Conservation (phyloP, 2,329 filamentous ascomycete species). For the Calonectria multiphialidica region DNA sequence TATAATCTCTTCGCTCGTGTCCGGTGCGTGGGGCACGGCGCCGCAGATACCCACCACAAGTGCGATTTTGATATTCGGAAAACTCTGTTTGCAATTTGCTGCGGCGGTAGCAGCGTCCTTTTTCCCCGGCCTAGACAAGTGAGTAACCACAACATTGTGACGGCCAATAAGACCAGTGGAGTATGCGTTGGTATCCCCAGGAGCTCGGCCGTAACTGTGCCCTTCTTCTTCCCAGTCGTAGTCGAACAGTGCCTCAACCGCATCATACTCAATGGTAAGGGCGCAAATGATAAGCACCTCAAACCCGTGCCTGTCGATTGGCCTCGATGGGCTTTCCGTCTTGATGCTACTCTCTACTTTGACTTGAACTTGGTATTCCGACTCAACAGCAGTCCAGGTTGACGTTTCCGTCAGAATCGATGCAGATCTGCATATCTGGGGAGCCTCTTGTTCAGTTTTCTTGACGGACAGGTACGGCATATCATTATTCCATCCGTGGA, state of each 20-base stretch:
- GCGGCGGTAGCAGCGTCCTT: neutral
- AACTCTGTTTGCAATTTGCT: neutral
- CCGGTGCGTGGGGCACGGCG: conserved; percentile 29
- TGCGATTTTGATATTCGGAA: neutral
- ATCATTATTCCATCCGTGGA: neutral
- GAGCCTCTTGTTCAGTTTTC: neutral
- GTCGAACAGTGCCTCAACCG: conserved; percentile 36
- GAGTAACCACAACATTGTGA: conserved; percentile 2
- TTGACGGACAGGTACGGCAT: neutral
- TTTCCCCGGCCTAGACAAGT: conserved; percentile 7
- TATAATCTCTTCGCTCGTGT: conserved; percentile 28
- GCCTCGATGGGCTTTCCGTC: neutral
- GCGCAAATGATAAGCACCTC: conserved; percentile 37
- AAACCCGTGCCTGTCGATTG: conserved; percentile 12
- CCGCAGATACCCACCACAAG: conserved; percentile 27
- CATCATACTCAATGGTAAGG: conserved; percentile 31
- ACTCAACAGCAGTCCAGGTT: neutral
- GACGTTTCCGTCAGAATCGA: neutral
- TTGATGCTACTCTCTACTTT: neutral
- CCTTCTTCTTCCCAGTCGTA: conserved; percentile 27
- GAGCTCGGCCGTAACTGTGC: conserved; percentile 35
- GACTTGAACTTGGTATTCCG: neutral
- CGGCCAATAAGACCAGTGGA: neutral
- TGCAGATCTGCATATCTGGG: neutral
- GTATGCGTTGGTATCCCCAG: conserved; percentile 35